Evolutionary conservation across 768 basidiomycete species (phyloP), one percentile per base, ranked within the genome.

Genomic region (Termitomyces sp.): DNA sequence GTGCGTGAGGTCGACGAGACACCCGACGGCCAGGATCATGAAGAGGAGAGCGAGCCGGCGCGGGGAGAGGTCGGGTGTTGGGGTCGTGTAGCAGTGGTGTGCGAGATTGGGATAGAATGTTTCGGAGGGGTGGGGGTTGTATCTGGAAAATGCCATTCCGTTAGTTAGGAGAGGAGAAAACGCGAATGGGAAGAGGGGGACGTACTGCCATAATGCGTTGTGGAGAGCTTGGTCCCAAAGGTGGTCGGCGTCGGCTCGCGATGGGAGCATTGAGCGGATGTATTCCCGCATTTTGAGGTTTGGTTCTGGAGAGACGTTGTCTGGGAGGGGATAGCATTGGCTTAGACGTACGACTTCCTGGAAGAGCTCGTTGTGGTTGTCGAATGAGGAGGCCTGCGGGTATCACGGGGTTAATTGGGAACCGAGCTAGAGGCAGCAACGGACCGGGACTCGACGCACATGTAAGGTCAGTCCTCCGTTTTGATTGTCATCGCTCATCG

Each of bases 1-100:
- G 68, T 78, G 72, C 22, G 76, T 74, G 4, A 85, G 76, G 71
- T 90, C 88, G 38, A 89, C 87, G 50, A 86, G 78, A 58, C 83
- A 83, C 33, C 88, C 88, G 40, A 90, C 84, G 32, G 89, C 85
- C 60, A 90, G 77, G 63, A 90, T 85, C 80, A 90, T 87, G 67
- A 85, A 81, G 62, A 89, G 76, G 32, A 90, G 79, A 12, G 86
- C 83, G 4, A 90, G 78, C 38, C 87, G 79, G 55, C 88, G 81
- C 24, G 88, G 84, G 64, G 83, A 84, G 51, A 88, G 77, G 44
- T 83, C 81, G 57, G 78, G 68, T 35, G 79, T 71, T 44, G 83
- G 75, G 22, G 79, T 79, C 20, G 78, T 79, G 73, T 89, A 90
- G 52, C 86, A 83, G 69, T 87, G 86, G 64, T 88, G 84, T 2